Conservation (phyloP, 768 basidiomycete genomes). For the Lactifluus pinguis region DNA sequence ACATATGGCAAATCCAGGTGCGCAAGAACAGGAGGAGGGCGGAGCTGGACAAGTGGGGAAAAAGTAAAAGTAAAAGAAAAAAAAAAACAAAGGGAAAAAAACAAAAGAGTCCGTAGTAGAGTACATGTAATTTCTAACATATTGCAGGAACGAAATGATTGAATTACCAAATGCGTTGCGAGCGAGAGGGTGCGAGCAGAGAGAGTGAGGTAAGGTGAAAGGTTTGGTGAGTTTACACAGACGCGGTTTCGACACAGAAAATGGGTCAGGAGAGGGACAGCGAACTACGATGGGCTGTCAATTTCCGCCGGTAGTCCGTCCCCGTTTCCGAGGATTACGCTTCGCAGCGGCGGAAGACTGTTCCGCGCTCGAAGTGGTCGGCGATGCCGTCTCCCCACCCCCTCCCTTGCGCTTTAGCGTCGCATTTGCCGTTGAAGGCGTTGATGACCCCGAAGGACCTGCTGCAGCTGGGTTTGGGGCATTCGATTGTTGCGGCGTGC, state of each 20-base stretch:
- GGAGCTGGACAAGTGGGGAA: not conserved
- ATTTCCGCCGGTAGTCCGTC: constrained; percentile 41
- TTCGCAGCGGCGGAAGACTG: constrained; percentile 38
- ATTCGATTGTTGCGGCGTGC: constrained; percentile 18
- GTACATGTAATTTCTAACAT: constrained; percentile 19
- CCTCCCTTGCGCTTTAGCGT: constrained; percentile 30
- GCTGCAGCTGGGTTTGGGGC: constrained; percentile 16
- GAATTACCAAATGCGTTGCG: constrained; percentile 10
- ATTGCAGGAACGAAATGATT: constrained; percentile 18
- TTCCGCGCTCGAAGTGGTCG: constrained; percentile 39
- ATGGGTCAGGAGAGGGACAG: not conserved
- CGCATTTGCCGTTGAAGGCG: constrained; percentile 24
- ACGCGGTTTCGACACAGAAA: not conserved
- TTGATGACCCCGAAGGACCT: constrained; percentile 19
- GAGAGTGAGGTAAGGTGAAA: not conserved
- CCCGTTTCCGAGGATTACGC: constrained; percentile 44
- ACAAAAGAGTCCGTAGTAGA: constrained; percentile 18
- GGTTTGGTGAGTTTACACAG: not conserved
- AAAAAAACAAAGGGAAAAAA: constrained; percentile 17
- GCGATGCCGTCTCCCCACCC: constrained; percentile 35
- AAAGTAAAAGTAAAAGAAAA: not conserved
- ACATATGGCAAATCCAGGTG: constrained; percentile 21
- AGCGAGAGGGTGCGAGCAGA: not conserved
- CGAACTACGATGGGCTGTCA: constrained; percentile 21
- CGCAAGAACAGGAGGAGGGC: constrained; percentile 18